Conservation (phyloP, 106 monocot species). For the Posidonia australis region DNA sequence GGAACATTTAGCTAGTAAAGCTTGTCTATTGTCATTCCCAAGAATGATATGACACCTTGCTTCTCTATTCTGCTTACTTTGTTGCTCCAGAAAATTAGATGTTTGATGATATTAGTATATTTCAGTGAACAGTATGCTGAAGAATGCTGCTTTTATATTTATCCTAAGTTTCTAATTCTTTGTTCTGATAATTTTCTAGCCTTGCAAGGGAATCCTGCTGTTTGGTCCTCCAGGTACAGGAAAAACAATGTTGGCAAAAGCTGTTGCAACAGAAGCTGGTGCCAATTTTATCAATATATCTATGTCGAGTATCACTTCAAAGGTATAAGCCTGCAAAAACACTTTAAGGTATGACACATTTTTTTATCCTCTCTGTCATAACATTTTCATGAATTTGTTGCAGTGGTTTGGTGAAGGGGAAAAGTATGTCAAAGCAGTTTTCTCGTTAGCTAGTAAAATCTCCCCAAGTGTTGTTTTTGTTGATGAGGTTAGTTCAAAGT, state of each 20-base stretch:
- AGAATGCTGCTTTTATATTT: too few relatives aligned
- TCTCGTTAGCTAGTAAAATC: constrained; percentile 97
- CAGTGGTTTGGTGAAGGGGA: constrained; percentile 99
- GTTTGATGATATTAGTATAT: too few relatives aligned
- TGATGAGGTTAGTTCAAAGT: constrained; percentile 91
- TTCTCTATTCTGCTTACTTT: too few relatives aligned
- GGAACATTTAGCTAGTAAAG: too few relatives aligned
- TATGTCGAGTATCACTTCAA: constrained; percentile 88
- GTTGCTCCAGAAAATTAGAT: too few relatives aligned
- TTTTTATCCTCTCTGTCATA: background rate
- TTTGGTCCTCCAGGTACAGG: constrained; percentile 93
- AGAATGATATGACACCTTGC: too few relatives aligned
- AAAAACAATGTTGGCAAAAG: constrained; percentile 92
- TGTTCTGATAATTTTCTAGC: constrained; percentile 24
- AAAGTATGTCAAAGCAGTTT: constrained; percentile 98
- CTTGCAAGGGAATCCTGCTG: constrained; percentile 81
- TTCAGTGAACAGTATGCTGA: too few relatives aligned
- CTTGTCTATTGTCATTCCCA: too few relatives aligned
- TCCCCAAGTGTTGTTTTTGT: constrained; percentile 95
- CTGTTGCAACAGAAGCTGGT: constrained; percentile 90
- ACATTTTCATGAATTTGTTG: background rate
- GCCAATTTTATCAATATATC: constrained; percentile 97
- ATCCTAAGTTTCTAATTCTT: background rate
- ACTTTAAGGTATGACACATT: background rate
- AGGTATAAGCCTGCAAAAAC: constrained; percentile 31